Evolutionary conservation across 2,329 filamentous ascomycete species (phyloP).

Genomic region (Calonectria montana): DNA sequence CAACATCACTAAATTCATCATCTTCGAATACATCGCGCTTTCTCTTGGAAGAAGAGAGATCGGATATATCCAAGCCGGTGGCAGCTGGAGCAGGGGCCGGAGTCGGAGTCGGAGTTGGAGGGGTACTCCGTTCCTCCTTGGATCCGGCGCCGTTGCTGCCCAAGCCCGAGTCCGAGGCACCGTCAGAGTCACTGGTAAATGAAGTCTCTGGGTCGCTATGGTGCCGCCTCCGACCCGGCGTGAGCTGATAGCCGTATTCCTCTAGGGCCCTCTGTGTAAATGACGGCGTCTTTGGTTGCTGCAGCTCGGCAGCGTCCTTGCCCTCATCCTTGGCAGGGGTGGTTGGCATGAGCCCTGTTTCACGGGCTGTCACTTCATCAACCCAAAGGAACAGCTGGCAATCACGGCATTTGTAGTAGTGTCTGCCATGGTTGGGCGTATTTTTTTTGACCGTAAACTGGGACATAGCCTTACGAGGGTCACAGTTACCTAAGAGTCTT

Average conservation of each 20-base stretch:
- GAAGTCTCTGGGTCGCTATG: constrained; percentile 17
- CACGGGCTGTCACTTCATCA: constrained; percentile 49
- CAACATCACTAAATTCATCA: constrained; percentile 48
- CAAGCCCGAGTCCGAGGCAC: constrained; percentile 21
- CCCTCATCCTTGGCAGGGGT: not conserved
- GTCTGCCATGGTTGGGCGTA: constrained; percentile 52
- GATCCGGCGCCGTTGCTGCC: not conserved
- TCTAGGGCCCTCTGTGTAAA: constrained; percentile 45
- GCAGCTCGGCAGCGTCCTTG: constrained; percentile 20
- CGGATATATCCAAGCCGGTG: constrained; percentile 30
- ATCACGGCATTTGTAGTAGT: constrained; percentile 56
- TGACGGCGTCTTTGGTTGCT: constrained; percentile 40
- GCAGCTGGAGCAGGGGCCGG: not conserved
- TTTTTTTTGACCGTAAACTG: constrained; percentile 52
- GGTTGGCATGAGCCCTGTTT: constrained; percentile 36
- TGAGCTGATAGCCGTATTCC: constrained; percentile 44
- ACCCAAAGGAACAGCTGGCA: constrained; percentile 61
- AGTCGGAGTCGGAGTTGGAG: not conserved
- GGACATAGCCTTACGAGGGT: constrained; percentile 51
- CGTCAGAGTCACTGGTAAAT: constrained; percentile 25
- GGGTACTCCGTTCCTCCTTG: not conserved
- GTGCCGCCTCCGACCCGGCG: constrained; percentile 28
- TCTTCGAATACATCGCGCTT: constrained; percentile 44
- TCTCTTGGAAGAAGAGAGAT: constrained; percentile 42
- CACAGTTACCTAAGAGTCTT: constrained; percentile 53